Base-by-base conservation (phyloP, 1,284 basidiomycete species). In the Anthracocystis panici-leucophaei region DNA sequence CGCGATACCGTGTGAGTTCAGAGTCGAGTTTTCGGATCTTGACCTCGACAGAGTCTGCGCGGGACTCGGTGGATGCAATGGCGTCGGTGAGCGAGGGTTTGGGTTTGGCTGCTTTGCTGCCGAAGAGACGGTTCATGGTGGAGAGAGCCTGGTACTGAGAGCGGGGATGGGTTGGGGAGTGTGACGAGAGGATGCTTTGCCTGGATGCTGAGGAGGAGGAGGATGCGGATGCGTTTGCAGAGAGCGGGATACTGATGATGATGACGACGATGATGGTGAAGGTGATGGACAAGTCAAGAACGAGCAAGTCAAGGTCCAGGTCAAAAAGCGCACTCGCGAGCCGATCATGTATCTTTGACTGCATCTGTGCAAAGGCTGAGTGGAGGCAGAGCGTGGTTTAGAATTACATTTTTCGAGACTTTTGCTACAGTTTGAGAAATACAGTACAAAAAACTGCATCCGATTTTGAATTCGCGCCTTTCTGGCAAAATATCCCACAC, bases 11-110 rank as follows among this genome's bases (percentile, higher is more conserved):
- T 44, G 88, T 89, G 33, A 99, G 89, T 85, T 99, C 97, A 6
- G 91, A 94, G 85, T 99, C 96, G 25, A 99, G 90, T 86, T 99
- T 98, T 87, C 92, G 93, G 78, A 99, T 89, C 89, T 99, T 99
- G 84, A 97, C 95, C 86, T 99, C 94, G 77, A 98, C 93, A 10
- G 92, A 91, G 52, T 92, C 92, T 82, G 95, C 90, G 49, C 97
- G 90, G 0, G 90, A 86, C 86, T 99, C 97, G 84, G 95, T 98
- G 91, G 93, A 91, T 45, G 90, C 86, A 80, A 99, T 97, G 18
- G 96, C 97, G 87, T 98, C 95, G 71, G 92, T 91, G 7, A 99
- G 89, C 2, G 89, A 89, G 0, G 95, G 91, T 82, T 94, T 94
- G 40, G 95, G 88, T 52, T 87, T 86, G 86, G 81, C 62, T 10